Conservation (phyloP, 805 yeast genomes). For the Naumovozyma castellii region DNA sequence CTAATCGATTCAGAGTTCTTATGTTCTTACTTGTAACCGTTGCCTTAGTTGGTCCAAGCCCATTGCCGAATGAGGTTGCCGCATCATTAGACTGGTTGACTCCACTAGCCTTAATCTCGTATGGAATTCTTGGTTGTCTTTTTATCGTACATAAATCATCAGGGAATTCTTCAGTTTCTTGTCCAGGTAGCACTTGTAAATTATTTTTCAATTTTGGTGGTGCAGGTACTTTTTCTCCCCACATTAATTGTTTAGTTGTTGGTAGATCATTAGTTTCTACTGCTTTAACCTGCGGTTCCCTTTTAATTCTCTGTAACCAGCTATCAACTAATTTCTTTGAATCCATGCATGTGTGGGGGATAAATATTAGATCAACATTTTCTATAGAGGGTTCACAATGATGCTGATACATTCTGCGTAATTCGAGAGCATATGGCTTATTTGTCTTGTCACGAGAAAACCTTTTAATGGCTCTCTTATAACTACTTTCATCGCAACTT, state of each 20-base stretch:
- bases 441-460: constrained; percentile 25
- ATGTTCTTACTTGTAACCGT: constrained; percentile 27
- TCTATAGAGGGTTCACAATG: constrained; percentile 17
- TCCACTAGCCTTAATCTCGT: constrained; percentile 32
- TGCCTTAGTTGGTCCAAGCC: constrained; percentile 28
- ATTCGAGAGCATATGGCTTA: constrained; percentile 24
- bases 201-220: constrained; percentile 8
- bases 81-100: constrained; percentile 30
- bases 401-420: constrained; percentile 25
- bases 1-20: constrained; percentile 23
- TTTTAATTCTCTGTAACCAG: constrained; percentile 9
- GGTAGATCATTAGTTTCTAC: constrained; percentile 40
- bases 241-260: constrained; percentile 46
- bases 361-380: constrained; percentile 7
- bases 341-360: constrained; percentile 21
- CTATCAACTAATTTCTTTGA: constrained; percentile 13
- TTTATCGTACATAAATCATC: constrained; percentile 23
- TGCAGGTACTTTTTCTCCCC: constrained; percentile 11
- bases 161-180: constrained; percentile 27
- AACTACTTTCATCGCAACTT: constrained; percentile 21
- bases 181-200: constrained; percentile 12
- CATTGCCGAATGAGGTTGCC: constrained; percentile 29
- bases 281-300: neutral
- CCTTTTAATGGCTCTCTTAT: constrained; percentile 25
- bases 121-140: constrained; percentile 19